These are phyloP conservation scores for Myxozyma nipponensis DNA, from an alignment of 805 yeast genomes.

Conservation along the genomic window DNA sequence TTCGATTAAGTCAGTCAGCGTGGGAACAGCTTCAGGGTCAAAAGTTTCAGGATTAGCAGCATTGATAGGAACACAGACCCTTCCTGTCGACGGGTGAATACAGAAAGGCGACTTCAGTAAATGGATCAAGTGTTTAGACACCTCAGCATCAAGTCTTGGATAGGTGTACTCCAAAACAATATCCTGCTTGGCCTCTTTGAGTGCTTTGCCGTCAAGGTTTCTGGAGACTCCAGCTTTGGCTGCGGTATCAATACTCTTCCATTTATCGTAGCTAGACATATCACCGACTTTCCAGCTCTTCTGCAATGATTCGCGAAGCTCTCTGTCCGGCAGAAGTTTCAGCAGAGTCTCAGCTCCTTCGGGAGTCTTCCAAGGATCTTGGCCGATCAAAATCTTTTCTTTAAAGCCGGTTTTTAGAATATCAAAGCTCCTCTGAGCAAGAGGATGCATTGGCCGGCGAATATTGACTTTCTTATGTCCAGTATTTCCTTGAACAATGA, in stretches of 20 bases:
- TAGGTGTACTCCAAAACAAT: constrained; percentile 74
- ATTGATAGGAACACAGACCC: constrained; percentile 76
- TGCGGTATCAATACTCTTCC: constrained; percentile 62
- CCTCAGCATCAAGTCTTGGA: constrained; percentile 91
- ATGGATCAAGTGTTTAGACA: constrained; percentile 83
- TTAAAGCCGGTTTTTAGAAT: constrained; percentile 61
- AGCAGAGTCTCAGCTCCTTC: constrained; percentile 55
- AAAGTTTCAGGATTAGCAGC: constrained; percentile 47
- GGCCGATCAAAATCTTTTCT: constrained; percentile 66
- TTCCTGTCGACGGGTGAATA: constrained; percentile 81
- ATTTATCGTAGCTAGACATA: constrained; percentile 57
- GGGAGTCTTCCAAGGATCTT: constrained; percentile 76
- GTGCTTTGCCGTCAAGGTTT: constrained; percentile 46
- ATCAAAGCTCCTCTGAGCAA: constrained; percentile 64
- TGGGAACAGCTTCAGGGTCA: constrained; percentile 78
- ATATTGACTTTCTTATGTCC: constrained; percentile 48
- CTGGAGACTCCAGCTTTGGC: constrained; percentile 41
- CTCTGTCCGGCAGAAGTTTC: constrained; percentile 59
- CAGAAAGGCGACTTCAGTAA: constrained; percentile 94
- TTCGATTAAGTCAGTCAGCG: constrained; percentile 55
- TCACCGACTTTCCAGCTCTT: constrained; percentile 57
- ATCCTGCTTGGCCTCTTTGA: constrained; percentile 74
- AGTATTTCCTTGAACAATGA: constrained; percentile 52
- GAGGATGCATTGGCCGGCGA: constrained; percentile 87
- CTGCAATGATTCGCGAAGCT: constrained; percentile 44